Conservation (phyloP, 495 filamentous ascomycete species). For the Aspergillus ellipticus region DNA sequence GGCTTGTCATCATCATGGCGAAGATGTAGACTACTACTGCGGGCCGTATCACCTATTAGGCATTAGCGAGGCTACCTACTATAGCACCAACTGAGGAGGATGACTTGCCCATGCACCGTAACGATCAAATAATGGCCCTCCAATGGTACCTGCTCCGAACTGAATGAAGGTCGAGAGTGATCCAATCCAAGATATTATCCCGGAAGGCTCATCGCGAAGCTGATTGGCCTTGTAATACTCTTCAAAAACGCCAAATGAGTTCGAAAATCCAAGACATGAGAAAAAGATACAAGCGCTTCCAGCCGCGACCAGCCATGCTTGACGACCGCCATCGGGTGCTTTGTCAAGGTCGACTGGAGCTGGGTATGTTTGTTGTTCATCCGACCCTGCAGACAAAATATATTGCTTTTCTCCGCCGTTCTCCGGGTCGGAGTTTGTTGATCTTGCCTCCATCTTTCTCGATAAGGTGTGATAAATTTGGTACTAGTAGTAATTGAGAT, state of each 20-base stretch:
- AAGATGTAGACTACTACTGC: conserved; percentile 22
- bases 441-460: neutral
- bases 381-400: neutral
- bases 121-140: conserved; percentile 35
- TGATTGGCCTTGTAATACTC: conserved; percentile 55
- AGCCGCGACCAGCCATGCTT: conserved; percentile 31
- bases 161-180: conserved; percentile 45
- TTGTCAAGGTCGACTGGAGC: neutral
- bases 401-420: neutral
- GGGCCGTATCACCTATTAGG: no score
- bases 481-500: no score
- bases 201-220: conserved; percentile 42
- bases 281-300: conserved; percentile 29
- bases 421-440: neutral
- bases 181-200: conserved; percentile 59
- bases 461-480: no score
- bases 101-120: conserved; percentile 33
- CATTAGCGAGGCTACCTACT: neutral
- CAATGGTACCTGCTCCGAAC: conserved; percentile 28
- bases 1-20: conserved; percentile 52
- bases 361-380: neutral
- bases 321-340: conserved; percentile 26
- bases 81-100: neutral
- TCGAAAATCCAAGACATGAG: conserved; percentile 51
- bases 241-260: conserved; percentile 62